Evolutionary conservation across 2,329 filamentous ascomycete species (phyloP).

Genomic region (Aspergillus brasiliensis): DNA sequence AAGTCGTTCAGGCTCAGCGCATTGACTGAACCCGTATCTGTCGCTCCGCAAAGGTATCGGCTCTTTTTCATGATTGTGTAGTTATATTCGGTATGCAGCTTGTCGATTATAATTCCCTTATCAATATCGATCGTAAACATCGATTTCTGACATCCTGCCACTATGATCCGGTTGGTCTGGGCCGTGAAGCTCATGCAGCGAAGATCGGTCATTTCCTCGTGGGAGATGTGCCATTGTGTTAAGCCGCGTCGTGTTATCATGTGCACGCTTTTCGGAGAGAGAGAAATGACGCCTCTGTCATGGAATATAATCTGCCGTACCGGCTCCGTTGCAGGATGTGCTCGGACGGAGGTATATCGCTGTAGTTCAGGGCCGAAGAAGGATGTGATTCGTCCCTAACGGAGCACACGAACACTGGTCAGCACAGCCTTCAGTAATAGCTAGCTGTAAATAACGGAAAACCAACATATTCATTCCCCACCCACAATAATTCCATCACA

Average conservation of each 20-base stretch:
- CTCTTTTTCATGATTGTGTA: conserved; percentile 91
- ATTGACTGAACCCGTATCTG: conserved; percentile 77
- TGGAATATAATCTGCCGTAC: conserved; percentile 90
- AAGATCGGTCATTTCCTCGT: conserved; percentile 77
- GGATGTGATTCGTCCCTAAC: conserved; percentile 80
- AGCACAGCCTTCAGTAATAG: neutral
- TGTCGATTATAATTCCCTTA: conserved; percentile 71
- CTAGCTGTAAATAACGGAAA: neutral
- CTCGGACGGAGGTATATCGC: conserved; percentile 86
- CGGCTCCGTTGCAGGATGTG: conserved; percentile 69
- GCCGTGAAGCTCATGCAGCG: conserved; percentile 95
- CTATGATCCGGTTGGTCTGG: conserved; percentile 80
- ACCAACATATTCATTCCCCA: conserved; percentile 83
- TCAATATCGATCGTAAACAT: conserved; percentile 79
- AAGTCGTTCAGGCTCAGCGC: conserved; percentile 80
- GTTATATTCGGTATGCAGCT: conserved; percentile 71
- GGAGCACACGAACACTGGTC: conserved; percentile 15
- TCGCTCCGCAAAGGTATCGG: conserved; percentile 90
- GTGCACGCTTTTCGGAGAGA: conserved; percentile 82
- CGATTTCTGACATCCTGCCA: conserved; percentile 79
- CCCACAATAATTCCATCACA: conserved; percentile 87
- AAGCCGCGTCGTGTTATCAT: conserved; percentile 81
- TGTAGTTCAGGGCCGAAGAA: conserved; percentile 85
- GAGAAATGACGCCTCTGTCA: conserved; percentile 83
- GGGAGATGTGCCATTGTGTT: conserved; percentile 85